Evolutionary conservation across 345 rosid genomes (phyloP).

Genomic region (Populus euphratica): DNA sequence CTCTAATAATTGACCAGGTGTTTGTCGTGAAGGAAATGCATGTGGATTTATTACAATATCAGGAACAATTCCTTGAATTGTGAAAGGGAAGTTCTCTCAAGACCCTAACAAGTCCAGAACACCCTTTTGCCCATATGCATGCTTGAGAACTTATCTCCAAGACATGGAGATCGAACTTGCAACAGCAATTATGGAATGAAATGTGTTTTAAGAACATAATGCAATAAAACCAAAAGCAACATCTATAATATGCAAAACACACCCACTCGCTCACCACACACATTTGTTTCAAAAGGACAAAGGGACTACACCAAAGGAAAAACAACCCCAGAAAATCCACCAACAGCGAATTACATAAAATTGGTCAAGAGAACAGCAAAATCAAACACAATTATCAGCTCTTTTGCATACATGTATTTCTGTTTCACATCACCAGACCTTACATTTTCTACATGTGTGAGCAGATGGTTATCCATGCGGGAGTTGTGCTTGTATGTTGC

Average conservation of each 20-base stretch:
- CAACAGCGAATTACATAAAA: not conserved
- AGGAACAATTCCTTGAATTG: constrained; percentile 85
- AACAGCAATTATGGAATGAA: not conserved
- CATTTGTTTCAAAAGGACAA: not conserved
- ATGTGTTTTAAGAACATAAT: not conserved
- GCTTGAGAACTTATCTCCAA: constrained; percentile 94
- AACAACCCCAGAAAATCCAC: not conserved
- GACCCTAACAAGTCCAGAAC: constrained; percentile 84
- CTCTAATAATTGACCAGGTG: constrained; percentile 90
- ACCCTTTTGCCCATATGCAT: constrained; percentile 98
- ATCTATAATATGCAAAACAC: not conserved
- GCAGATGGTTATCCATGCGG: not conserved
- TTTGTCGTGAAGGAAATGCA: constrained; percentile 91
- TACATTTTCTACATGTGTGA: not conserved
- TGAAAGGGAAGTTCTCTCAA: constrained; percentile 91
- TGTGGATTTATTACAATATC: constrained; percentile 87
- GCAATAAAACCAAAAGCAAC: not conserved
- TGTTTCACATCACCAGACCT: not conserved
- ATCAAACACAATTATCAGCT: not conserved
- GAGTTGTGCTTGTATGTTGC: not conserved
- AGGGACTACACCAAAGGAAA: not conserved
- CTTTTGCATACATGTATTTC: not conserved
- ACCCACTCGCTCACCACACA: not conserved
- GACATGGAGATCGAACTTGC: constrained; percentile 82
- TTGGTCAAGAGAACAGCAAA: not conserved